phyloP scores from a whole-genome alignment of 1,284 basidiomycete species.

The Pascua sp. region DNA sequence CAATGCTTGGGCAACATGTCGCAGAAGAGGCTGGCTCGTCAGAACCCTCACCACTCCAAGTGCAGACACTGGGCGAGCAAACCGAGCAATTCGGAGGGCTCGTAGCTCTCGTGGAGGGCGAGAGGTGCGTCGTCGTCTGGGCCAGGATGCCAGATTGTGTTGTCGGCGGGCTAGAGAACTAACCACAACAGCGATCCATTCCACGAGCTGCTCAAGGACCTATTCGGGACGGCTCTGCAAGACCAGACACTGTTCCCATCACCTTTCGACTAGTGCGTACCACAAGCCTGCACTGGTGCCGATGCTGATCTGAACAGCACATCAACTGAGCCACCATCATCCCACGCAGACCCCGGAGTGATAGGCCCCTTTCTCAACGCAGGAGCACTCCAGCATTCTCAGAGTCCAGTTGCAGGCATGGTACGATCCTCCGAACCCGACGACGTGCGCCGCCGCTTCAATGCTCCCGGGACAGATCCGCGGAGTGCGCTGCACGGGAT shows the following conservation, averaged over 20 bases:
- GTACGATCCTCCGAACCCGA: slow-evolving; percentile 1
- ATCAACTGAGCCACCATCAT: too few species aligned
- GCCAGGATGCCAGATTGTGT: neutral
- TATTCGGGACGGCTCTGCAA: slow-evolving; percentile 7
- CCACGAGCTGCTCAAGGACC: slow-evolving; percentile 14
- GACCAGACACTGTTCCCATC: neutral
- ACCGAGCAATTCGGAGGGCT: neutral
- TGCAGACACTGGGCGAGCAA: too few species aligned
- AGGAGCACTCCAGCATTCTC: too few species aligned
- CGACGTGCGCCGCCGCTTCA: slow-evolving; percentile 15
- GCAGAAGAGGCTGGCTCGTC: too few species aligned
- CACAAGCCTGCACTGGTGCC: too few species aligned
- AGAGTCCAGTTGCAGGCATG: neutral
- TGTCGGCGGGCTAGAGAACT: neutral
- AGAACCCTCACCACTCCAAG: too few species aligned
- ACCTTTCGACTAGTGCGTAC: too few species aligned
- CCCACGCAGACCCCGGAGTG: too few species aligned
- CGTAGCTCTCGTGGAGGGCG: neutral
- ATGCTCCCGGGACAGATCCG: slow-evolving; percentile 8
- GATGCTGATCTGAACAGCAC: too few species aligned
- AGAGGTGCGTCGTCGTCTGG: neutral
- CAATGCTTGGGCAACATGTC: too few species aligned
- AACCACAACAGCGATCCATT: slow-evolving; percentile 8
- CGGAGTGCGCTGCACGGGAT: slow-evolving; percentile 7
- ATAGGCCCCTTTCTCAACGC: too few species aligned